Evolutionary conservation across 306 rosid species (phyloP).

Genomic region (Corylus americana): DNA sequence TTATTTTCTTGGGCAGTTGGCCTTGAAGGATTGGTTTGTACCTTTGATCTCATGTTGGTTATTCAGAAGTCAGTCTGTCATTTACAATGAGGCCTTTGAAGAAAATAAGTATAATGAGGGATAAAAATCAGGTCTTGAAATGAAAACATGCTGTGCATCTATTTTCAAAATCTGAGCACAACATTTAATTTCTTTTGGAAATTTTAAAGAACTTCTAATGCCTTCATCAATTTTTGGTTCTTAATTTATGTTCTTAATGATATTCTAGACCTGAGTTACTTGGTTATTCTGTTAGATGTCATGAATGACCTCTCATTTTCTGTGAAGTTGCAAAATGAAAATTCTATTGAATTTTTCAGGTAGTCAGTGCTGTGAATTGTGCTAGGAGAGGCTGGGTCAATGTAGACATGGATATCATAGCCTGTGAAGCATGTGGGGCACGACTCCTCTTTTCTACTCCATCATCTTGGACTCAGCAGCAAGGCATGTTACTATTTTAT

Average conservation of each 20-base stretch:
- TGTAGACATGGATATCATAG: constrained; percentile 71
- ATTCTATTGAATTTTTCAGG: constrained; percentile 45
- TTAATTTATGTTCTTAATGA: too few species aligned
- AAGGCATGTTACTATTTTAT: constrained; percentile 51
- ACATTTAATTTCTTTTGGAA: background rate
- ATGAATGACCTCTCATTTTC: background rate
- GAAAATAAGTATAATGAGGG: background rate
- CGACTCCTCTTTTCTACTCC: constrained; percentile 79
- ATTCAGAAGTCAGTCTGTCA: background rate
- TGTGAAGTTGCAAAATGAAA: background rate
- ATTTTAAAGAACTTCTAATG: background rate
- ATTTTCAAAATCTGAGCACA: background rate
- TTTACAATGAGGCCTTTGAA: background rate
- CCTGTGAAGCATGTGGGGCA: constrained; percentile 86
- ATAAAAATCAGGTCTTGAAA: background rate
- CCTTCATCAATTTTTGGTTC: background rate
- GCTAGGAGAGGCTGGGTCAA: constrained; percentile 96
- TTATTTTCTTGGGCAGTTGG: background rate
- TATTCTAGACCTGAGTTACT: background rate
- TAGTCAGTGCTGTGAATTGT: constrained; percentile 86
- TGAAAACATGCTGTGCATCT: background rate
- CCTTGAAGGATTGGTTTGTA: background rate
- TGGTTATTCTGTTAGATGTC: background rate
- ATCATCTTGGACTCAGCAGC: constrained; percentile 87
- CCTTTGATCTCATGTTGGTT: background rate